Conservation (phyloP, 73 alveolate genomes). For the Paramecium sonneborni region DNA sequence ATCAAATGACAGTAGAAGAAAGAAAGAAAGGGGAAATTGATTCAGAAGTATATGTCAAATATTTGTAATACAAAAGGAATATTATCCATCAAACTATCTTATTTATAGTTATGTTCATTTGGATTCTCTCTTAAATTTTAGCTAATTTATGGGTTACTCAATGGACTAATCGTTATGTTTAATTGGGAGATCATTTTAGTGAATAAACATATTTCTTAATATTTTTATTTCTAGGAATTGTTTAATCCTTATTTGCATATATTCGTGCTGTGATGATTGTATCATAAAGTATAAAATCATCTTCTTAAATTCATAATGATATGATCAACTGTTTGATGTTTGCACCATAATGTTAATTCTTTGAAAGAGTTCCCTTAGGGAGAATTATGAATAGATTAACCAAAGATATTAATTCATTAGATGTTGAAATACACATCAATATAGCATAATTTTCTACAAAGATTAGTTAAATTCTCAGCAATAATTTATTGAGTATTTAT, state of each 20-base stretch:
- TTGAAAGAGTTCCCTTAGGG: conserved; percentile 96
- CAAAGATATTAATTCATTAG: conserved; percentile 77
- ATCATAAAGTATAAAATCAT: background rate
- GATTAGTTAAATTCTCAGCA: background rate
- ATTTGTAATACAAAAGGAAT: conserved; percentile 25
- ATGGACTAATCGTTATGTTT: conserved; percentile 16
- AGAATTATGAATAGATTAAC: conserved; percentile 92
- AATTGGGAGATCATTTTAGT: background rate
- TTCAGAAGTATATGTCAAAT: conserved; percentile 47
- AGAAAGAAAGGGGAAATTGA: conserved; percentile 65
- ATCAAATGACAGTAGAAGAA: conserved; percentile 62
- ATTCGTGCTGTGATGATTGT: conserved; percentile 24
- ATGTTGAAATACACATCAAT: conserved; percentile 42
- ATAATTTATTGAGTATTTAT: conserved; percentile 16
- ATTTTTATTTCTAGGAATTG: background rate
- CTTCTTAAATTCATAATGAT: conserved; percentile 65
- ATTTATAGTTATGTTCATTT: background rate
- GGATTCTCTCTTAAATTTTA: conserved; percentile 49
- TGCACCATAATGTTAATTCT: conserved; percentile 94
- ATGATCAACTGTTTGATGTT: conserved; percentile 70
- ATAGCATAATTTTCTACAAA: conserved; percentile 5
- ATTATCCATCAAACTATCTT: background rate
- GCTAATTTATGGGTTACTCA: conserved; percentile 47
- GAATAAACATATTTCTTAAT: background rate
- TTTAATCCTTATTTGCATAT: conserved; percentile 50